A percentile compares a stretch with the other conserved stretches of the same genome.
Evolutionary conservation across 352 stramenopile species (phyloP).

Genomic region (Globisporangium abappressorium): DNA sequence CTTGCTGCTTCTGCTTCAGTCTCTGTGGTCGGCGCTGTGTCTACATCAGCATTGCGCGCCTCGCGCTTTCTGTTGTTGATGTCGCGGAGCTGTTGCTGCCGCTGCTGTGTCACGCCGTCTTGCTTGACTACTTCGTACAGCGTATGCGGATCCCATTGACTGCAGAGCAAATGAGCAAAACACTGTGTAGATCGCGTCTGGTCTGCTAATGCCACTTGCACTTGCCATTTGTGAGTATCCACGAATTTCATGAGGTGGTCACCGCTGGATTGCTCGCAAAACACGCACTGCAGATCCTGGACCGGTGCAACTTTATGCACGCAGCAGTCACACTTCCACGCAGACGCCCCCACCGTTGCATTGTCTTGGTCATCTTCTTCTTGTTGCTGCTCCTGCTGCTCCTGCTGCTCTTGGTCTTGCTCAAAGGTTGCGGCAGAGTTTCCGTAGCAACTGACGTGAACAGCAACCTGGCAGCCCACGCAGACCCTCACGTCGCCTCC

Average conservation of each 20-base stretch:
- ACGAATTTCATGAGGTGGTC: slow-evolving; percentile 27
- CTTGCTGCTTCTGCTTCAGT: background rate
- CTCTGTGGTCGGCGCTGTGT: background rate
- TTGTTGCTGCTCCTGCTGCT: background rate
- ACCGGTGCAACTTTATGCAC: slow-evolving; percentile 18
- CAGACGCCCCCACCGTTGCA: background rate
- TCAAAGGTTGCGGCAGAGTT: background rate
- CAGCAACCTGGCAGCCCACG: slow-evolving; percentile 23
- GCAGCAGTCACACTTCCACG: slow-evolving; percentile 51
- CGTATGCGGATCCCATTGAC: slow-evolving; percentile 42
- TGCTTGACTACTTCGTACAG: slow-evolving; percentile 18
- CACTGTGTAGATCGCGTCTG: background rate
- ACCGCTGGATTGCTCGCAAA: slow-evolving; percentile 32
- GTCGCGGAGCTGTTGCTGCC: slow-evolving; percentile 21
- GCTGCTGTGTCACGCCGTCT: slow-evolving; percentile 8
- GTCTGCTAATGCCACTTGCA: background rate
- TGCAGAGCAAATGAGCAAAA: slow-evolving; percentile 48
- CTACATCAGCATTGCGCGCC: background rate
- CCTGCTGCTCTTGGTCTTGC: background rate
- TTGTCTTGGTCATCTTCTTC: background rate
- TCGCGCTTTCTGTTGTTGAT: background rate
- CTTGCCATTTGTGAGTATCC: slow-evolving; percentile 16
- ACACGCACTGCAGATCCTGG: slow-evolving; percentile 28
- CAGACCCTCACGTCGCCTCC: slow-evolving; percentile 29
- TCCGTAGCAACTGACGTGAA: slow-evolving; percentile 39